Conservation (phyloP, 208 protist species). For the Plasmodiophora brassicae region DNA sequence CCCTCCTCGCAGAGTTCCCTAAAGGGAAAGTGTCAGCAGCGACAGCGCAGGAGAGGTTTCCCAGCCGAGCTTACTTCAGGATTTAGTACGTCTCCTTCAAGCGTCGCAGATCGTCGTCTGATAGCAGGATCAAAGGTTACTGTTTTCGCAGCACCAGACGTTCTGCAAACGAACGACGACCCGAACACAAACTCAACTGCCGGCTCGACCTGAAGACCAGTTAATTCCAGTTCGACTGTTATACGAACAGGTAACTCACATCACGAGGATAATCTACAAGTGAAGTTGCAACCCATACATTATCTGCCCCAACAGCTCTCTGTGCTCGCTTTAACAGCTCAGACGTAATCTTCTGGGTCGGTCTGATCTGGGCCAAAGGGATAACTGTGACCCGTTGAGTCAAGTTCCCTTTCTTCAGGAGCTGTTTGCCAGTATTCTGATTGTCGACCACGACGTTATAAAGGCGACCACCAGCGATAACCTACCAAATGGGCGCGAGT, state of each 20-base stretch:
- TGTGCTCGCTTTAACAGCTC: conserved; percentile 35
- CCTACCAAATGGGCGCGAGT: conserved; percentile 48
- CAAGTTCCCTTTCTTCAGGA: conserved; percentile 75
- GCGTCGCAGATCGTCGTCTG: conserved; percentile 78
- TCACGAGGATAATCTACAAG: conserved; percentile 71
- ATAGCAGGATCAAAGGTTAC: conserved; percentile 67
- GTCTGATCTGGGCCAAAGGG: conserved; percentile 90
- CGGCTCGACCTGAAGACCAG: conserved; percentile 56
- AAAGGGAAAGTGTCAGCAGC: conserved; percentile 82
- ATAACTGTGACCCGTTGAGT: conserved; percentile 87
- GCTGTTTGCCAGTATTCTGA: conserved; percentile 76
- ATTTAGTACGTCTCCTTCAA: conserved; percentile 95
- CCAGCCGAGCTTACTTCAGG: too few species aligned
- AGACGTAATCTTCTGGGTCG: neutral
- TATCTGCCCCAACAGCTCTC: conserved; percentile 52
- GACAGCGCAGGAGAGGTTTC: too few species aligned
- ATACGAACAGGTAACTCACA: conserved; percentile 46
- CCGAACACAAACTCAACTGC: conserved; percentile 93
- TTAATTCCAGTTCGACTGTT: conserved; percentile 76
- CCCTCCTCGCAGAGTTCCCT: conserved; percentile 59
- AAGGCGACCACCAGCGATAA: conserved; percentile 80
- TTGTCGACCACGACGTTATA: conserved; percentile 88
- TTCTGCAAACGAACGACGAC: conserved; percentile 83
- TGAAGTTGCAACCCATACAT: conserved; percentile 64
- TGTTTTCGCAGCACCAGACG: conserved; percentile 42